A percentile compares a stretch with the other conserved stretches of the same genome.
phyloP scores from a whole-genome alignment of 2,329 filamentous ascomycete species.

The Cercospora berteroae region DNA sequence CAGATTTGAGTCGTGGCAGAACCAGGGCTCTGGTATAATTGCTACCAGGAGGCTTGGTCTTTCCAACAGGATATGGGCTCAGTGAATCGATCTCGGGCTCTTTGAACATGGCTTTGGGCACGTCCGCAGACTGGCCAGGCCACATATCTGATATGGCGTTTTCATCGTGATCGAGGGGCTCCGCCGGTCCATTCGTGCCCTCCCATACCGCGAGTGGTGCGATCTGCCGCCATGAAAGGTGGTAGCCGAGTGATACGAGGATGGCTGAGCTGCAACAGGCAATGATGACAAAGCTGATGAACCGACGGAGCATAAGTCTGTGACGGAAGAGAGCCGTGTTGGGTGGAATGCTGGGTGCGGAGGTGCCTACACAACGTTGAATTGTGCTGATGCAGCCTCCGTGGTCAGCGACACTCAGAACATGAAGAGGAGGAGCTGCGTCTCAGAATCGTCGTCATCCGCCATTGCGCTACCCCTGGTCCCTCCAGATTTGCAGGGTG shows the following conservation, averaged over 20 bases:
- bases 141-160: conserved; percentile 1
- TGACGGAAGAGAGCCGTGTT: conserved; percentile 28
- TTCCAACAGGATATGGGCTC: conserved; percentile 34
- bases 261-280: conserved; percentile 33
- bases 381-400: background rate
- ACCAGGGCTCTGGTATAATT: conserved; percentile 57
- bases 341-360: background rate
- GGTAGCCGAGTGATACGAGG: conserved; percentile 39
- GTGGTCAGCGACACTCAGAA: background rate
- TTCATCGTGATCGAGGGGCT: conserved; percentile 17
- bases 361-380: background rate
- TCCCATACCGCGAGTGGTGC: conserved; percentile 44
- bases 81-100: conserved; percentile 29
- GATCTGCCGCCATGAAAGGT: conserved; percentile 40
- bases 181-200: conserved; percentile 36
- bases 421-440: background rate
- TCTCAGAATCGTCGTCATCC: background rate
- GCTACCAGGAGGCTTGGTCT: conserved; percentile 46
- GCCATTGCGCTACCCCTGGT: background rate
- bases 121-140: background rate
- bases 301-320: conserved; percentile 32
- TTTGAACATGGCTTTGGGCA: conserved; percentile 23
- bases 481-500: background rate
- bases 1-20: conserved; percentile 52
- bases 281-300: conserved; percentile 28